Base-by-base conservation (phyloP, 1,284 basidiomycete genomes). In the Ceratobasidium sp. region DNA sequence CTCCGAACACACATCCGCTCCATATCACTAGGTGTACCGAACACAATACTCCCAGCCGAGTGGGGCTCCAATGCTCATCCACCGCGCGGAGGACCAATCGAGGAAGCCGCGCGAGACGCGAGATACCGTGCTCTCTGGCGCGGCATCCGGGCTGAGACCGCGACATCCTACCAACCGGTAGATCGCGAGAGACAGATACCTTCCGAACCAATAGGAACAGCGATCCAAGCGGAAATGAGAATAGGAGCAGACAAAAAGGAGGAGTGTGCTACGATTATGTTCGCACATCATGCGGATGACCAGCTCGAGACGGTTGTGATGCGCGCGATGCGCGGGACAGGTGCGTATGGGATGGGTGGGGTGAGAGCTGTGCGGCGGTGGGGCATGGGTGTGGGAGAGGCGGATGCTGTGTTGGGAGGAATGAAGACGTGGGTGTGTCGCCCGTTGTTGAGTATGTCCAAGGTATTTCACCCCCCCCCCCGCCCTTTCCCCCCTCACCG, bases 231-330 rank as follows among this genome's bases (percentile, higher is more conserved):
- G n/a, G n/a, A n/a, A n/a, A n/a, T n/a, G n/a, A n/a, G n/a, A n/a
- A n/a, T n/a, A n/a, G n/a, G n/a, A 38, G 35, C 35, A 11, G 35
- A 38, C 6, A 38, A 5, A 38, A 11, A 11, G 35, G 35, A 4
- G 11, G 35, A 41, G 8, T 13, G 52, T 28, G n/a, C 50, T 2
- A 79, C 84, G 14, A 78, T 92, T 69, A 89, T 89, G 0, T 85
- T 89, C 61, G 92, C 86, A 0, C 92, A 94, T 76, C 92, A 94
- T 77, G 85, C 85, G 2, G 91, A 94, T 77, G 92, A 94, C 77
- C 91, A 93, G 77, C 85, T 92, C 8, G 92, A 94, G 79, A 94
- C 92, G 0, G 84, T 87, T 28, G 80, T 94, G 54, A 88, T 93
- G 84, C 87, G 92, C 8, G 78, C 91, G 21, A 83, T 85, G 6